A percentile compares a stretch with the other conserved stretches of the same genome.
These are phyloP conservation scores for Saccharomycopsis hybrid DNA, from an alignment of 1,139 yeast genomes.

Conservation along the genomic window DNA sequence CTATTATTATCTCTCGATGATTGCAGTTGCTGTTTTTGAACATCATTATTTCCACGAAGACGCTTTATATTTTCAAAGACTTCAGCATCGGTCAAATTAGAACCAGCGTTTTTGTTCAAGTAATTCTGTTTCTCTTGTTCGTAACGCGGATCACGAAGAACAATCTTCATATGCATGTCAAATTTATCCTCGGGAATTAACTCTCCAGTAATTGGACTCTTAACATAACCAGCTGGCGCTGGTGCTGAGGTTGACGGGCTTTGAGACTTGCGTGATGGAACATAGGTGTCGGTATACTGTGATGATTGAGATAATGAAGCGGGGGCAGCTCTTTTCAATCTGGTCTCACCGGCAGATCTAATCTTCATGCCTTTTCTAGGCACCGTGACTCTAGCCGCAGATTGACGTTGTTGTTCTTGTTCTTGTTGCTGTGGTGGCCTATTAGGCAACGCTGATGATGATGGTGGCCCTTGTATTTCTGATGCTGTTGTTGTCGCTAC, in stretches of 20 bases:
- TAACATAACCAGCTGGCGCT: conserved; percentile 35
- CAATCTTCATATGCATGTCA: conserved; percentile 65
- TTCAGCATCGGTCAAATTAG: conserved; percentile 62
- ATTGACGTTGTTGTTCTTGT: conserved; percentile 19
- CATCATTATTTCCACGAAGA: conserved; percentile 32
- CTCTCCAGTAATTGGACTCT: conserved; percentile 71
- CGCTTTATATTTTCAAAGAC: conserved; percentile 72
- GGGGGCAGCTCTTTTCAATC: conserved; percentile 35
- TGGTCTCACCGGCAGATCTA: conserved; percentile 61
- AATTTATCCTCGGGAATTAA: conserved; percentile 65
- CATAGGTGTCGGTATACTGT: conserved; percentile 17
- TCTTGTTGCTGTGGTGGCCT: conserved; percentile 10
- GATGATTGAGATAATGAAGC: conserved; percentile 2
- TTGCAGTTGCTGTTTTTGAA: background rate
- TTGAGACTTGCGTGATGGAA: conserved; percentile 15
- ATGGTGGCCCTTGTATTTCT: background rate
- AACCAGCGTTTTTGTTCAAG: conserved; percentile 54
- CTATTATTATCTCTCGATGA: background rate
- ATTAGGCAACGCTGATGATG: background rate
- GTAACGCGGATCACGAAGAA: conserved; percentile 74
- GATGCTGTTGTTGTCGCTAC: no score
- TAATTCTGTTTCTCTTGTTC: conserved; percentile 60
- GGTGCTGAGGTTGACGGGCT: background rate
- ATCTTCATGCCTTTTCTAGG: conserved; percentile 41
- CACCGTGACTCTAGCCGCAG: conserved; percentile 7